A percentile compares a stretch with the other conserved stretches of the same genome.
Conservation (phyloP, 352 stramenopile species). For the Phytophthora tubulina region DNA sequence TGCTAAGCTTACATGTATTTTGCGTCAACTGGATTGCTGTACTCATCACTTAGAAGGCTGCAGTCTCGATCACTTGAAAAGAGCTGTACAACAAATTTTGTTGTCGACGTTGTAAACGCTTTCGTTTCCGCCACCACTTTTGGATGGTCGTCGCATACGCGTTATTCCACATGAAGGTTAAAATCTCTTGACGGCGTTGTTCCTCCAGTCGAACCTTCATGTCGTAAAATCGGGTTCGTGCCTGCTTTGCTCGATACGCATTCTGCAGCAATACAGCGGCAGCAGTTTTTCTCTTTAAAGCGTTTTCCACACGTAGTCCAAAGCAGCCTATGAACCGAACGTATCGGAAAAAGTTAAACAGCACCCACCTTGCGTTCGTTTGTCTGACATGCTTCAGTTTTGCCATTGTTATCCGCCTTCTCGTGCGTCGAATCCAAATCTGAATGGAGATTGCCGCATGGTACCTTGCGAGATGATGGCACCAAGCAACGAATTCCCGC, state of each 20-base stretch:
- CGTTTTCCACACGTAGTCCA: constrained; percentile 41
- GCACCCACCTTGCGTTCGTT: constrained; percentile 26
- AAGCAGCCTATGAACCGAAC: constrained; percentile 50
- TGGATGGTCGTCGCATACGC: constrained; percentile 79
- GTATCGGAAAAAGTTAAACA: constrained; percentile 68
- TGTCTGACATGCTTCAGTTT: constrained; percentile 21
- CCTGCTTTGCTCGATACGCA: constrained; percentile 68
- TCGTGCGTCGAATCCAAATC: constrained; percentile 51
- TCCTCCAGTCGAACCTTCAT: constrained; percentile 74
- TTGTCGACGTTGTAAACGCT: constrained; percentile 2
- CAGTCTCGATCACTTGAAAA: background rate
- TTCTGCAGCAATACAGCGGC: constrained; percentile 63
- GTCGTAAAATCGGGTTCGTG: constrained; percentile 62
- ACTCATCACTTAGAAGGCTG: no score
- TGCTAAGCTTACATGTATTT: background rate
- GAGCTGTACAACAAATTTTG: background rate
- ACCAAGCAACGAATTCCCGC: constrained; percentile 51
- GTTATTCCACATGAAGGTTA: constrained; percentile 75
- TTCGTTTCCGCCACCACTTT: constrained; percentile 55
- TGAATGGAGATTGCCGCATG: constrained; percentile 68
- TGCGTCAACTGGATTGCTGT: background rate
- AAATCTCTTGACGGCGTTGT: constrained; percentile 54
- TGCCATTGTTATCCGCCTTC: constrained; percentile 36
- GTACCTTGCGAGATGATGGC: constrained; percentile 55
- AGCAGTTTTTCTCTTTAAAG: constrained; percentile 35